These are phyloP conservation scores for Zoysia japonica DNA, from an alignment of 176 grass and related monocot species.

Conservation along the genomic window DNA sequence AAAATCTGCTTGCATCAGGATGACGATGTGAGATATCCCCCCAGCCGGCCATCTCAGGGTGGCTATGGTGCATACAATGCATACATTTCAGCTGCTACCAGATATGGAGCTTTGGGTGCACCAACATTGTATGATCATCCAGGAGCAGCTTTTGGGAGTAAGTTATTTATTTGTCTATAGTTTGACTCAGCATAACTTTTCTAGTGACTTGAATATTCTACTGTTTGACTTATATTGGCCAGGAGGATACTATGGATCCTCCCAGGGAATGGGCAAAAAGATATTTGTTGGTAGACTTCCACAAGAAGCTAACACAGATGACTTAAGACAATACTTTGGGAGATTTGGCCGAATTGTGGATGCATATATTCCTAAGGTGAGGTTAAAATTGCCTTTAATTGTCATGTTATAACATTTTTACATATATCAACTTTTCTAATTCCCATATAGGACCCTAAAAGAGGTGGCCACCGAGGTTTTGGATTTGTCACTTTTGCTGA, in stretches of 20 bases:
- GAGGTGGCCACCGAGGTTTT: slow-evolving; percentile 86
- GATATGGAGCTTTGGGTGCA: slow-evolving; percentile 79
- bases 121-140: slow-evolving; percentile 84
- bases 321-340: slow-evolving; percentile 82
- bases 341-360: slow-evolving; percentile 80
- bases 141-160: slow-evolving; percentile 80
- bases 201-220: background rate
- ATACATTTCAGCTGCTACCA: slow-evolving; percentile 92
- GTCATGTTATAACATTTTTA: background rate
- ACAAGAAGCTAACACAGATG: slow-evolving; percentile 82
- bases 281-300: slow-evolving; percentile 94
- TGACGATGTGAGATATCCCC: slow-evolving; percentile 71
- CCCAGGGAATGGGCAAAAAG: slow-evolving; percentile 77
- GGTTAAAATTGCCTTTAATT: background rate
- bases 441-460: slow-evolving; percentile 73
- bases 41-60: slow-evolving; percentile 65
- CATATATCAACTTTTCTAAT: slow-evolving; percentile 16
- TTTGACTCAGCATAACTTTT: slow-evolving; percentile 12
- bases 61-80: slow-evolving; percentile 95
- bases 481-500: slow-evolving; percentile 95
- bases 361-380: slow-evolving; percentile 90
- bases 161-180: background rate
- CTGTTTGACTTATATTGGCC: background rate
- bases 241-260: slow-evolving; percentile 46
- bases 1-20: slow-evolving; percentile 54